Base-by-base conservation (phyloP, 768 basidiomycete genomes). In the Suillus variegatus region DNA sequence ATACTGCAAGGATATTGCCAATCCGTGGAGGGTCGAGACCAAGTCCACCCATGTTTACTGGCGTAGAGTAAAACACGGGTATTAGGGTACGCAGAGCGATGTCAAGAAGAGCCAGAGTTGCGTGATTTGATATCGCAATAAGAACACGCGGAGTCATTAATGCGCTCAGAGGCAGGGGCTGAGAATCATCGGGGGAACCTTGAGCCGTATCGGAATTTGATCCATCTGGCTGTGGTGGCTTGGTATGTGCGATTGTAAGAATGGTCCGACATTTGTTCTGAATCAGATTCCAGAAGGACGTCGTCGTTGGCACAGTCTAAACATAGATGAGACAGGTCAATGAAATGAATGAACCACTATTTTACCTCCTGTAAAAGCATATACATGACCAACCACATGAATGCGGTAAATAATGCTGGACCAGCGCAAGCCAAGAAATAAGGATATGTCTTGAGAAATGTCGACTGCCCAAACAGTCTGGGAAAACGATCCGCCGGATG, bases 361-460 rank as follows among this genome's bases (percentile, higher is more conserved):
- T 18, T 20, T 44, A 81, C 81, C 77, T 89, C 88, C 66, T 85
- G 82, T 12, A 90, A 77, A 70, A 81, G 85, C 13, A 84, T 57
- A 46, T 78, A 74, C 0, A 82, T 80, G 14, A 86, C 72, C 13
- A 83, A 51, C 80, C 82, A 85, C 6, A 82, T 82, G 18, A 86
- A 13, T 13, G 75, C 71, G 1, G 86, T 77, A 69, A 86, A 86
- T 0, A 85, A 83, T 2, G 85, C 87, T 4, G 86, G 80, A 16
- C 87, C 82, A 20, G 86, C 81, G 67, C 88, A 89, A 6, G 88
- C 84, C 44, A 90, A 79, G 73, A 89, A 88, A 75, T 92, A 91
- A 1, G 90, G 89, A 72, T 87, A 87, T 35, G 81, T 74, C 68
- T 79, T 80, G 82, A 88, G 83, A 71, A 92, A 89, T 20, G 68